These are phyloP conservation scores for Crithidia thermophila DNA, from an alignment of 208 protist species.

Conservation along the genomic window DNA sequence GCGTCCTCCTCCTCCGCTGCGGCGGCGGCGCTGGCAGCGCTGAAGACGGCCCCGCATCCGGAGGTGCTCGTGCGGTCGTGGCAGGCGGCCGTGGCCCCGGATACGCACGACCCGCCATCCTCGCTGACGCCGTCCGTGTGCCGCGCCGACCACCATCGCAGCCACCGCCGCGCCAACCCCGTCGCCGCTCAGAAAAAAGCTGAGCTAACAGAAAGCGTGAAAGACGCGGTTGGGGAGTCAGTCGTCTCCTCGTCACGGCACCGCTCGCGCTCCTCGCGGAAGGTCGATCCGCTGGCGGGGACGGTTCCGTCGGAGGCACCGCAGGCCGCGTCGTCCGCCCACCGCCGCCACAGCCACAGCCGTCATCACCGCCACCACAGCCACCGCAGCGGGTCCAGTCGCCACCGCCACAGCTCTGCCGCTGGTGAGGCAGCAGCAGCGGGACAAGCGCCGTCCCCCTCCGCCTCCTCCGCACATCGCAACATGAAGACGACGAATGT, in stretches of 20 bases:
- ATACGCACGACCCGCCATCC: slow-evolving; percentile 5
- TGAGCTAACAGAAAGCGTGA: too few species aligned
- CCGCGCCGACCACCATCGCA: not conserved
- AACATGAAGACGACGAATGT: too few species aligned
- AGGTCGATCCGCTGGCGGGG: not conserved
- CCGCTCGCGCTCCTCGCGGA: not conserved
- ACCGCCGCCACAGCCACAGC: not conserved
- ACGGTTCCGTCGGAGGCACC: not conserved
- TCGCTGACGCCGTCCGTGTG: slow-evolving; percentile 7
- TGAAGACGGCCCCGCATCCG: slow-evolving; percentile 1
- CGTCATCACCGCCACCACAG: too few species aligned
- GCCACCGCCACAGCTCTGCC: not conserved
- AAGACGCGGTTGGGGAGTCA: too few species aligned
- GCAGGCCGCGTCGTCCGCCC: not conserved
- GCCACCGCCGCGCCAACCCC: not conserved
- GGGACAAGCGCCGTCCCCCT: too few species aligned
- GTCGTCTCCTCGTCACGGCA: too few species aligned
- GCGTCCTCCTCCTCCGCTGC: not conserved
- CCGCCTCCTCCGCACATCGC: too few species aligned
- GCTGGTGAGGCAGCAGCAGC: too few species aligned
- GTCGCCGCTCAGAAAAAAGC: too few species aligned
- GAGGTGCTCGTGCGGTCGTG: slow-evolving; percentile 11
- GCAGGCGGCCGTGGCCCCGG: slow-evolving; percentile 7
- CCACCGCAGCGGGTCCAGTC: not conserved
- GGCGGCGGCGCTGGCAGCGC: not conserved